Base-by-base conservation (phyloP, 768 basidiomycete genomes). In the Leccinum olivaceopallidum region DNA sequence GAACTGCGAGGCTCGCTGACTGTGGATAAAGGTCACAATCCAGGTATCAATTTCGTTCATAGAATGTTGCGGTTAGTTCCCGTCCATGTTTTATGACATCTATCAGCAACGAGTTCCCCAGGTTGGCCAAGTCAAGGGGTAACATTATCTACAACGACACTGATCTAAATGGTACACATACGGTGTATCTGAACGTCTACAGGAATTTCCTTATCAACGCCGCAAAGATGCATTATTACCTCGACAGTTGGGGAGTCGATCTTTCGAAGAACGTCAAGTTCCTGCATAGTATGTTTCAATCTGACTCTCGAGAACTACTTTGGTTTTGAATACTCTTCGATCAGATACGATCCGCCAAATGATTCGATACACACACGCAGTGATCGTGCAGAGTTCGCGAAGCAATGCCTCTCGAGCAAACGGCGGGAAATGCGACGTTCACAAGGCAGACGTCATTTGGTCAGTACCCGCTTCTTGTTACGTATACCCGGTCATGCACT, bases 151-250 rank as follows among this genome's bases (percentile, higher is more conserved):
- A 86, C 76, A 86, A 81, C 55, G 95, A 98, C 70, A 81, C 82
- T 5, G 69, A 71, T 14, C 78, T 96, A 62, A 97, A 95, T 71
- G 75, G 83, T 8, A 64, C 74, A 18, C 68, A 80, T 47, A 81
- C 80, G 2, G 84, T 94, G 10, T 84, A 90, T 72, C 71, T 85
- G 56, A 99, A 98, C 73, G 80, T 96, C 13, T 97, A 94, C 72
- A 90, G 94, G 70, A 91, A 88, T 67, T 89, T 95, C 69, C 73
- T 92, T 32, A 73, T 97, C 48, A 81, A 86, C 3, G 92, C 90
- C 0, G 87, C 94, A 80, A 96, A 92, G 76, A 89, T 94, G 82
- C 86, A 92, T 60, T 81, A 83, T 56, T 97, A 98, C 70, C 76
- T 98, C 36, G 79, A 81, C 37, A 80, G 81, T 55, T 89, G 85